Percentiles rank a stretch among this genome's conserved stretches.
Conservation (phyloP, 2,329 filamentous ascomycete species). For the Chaetomium sp. region DNA sequence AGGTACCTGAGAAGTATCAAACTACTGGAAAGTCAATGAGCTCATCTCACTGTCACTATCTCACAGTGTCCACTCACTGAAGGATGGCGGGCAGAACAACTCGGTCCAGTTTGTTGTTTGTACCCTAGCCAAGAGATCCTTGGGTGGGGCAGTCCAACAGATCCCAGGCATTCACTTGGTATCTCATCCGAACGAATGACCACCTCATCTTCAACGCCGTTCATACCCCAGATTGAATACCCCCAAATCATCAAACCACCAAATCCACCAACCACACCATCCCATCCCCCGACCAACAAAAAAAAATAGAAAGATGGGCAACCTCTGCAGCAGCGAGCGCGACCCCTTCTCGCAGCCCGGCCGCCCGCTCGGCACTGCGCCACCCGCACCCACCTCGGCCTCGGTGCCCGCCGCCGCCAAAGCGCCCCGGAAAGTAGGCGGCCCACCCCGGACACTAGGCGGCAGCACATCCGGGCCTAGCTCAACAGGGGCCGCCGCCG, state of each 20-base stretch:
- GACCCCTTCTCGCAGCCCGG: constrained; percentile 73
- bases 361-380: constrained; percentile 66
- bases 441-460: constrained; percentile 66
- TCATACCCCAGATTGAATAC: neutral
- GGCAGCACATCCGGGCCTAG: constrained; percentile 36
- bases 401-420: constrained; percentile 49
- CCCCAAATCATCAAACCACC: neutral
- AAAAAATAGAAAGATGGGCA: constrained; percentile 66
- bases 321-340: constrained; percentile 76
- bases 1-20: neutral
- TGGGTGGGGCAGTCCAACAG: neutral
- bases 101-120: neutral
- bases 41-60: neutral
- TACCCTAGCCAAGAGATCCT: neutral
- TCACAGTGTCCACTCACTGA: neutral
- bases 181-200: constrained; percentile 6
- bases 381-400: constrained; percentile 52
- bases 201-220: neutral
- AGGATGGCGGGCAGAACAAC: neutral
- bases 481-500: constrained; percentile 31
- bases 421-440: constrained; percentile 50
- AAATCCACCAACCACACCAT: neutral
- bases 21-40: neutral
- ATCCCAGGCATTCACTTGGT: no score
- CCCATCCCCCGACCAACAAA: neutral